These are phyloP conservation scores for Pholiota adiposa DNA, from an alignment of 1,284 basidiomycete species.

Conservation along the genomic window DNA sequence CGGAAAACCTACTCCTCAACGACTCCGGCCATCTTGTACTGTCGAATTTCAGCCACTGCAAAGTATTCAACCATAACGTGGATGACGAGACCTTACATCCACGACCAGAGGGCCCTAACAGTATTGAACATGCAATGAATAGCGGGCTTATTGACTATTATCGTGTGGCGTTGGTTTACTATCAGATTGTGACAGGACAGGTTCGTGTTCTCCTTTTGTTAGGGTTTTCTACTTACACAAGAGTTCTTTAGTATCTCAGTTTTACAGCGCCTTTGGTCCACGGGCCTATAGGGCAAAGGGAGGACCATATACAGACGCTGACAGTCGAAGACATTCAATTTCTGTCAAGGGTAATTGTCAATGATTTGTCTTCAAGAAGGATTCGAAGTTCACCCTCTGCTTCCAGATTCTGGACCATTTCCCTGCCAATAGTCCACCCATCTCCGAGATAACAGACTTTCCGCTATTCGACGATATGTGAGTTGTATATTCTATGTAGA, in stretches of 20 bases:
- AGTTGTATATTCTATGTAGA: background rate
- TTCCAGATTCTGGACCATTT: background rate
- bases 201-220: background rate
- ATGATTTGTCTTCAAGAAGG: background rate
- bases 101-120: background rate
- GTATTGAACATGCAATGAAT: background rate
- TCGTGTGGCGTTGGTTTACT: background rate
- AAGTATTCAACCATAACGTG: background rate
- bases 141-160: background rate
- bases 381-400: background rate
- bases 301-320: background rate
- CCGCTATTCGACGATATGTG: background rate
- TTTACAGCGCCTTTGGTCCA: background rate
- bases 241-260: background rate
- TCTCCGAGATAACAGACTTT: background rate
- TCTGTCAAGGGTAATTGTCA: background rate
- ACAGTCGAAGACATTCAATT: background rate
- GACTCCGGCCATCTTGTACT: constrained; percentile 2
- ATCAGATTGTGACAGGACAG: background rate
- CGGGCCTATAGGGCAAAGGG: background rate
- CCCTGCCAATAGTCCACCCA: background rate
- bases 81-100: background rate
- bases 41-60: constrained; percentile 1
- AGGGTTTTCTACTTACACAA: background rate
- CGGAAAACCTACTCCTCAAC: background rate